These are phyloP conservation scores for Scedosporium aurantiacum DNA, from an alignment of 2,329 filamentous ascomycete genomes.

Conservation along the genomic window DNA sequence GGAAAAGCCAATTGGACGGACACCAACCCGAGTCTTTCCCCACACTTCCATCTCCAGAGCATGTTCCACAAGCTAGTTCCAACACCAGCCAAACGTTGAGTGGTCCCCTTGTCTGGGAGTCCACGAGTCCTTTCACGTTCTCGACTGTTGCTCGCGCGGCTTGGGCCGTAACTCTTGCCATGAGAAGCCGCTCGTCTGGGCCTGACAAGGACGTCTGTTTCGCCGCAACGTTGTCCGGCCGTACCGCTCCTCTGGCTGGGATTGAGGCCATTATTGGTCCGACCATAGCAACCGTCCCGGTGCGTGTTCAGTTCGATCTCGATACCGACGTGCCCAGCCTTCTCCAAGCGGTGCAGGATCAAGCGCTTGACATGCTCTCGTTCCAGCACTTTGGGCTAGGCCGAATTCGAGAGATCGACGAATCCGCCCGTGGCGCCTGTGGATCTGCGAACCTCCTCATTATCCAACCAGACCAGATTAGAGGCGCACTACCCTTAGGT, in stretches of 20 bases:
- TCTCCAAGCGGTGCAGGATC: constrained; percentile 20
- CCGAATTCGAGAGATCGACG: constrained; percentile 15
- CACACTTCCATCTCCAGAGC: too few relatives aligned
- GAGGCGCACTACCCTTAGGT: too few relatives aligned
- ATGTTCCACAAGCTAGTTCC: too few relatives aligned
- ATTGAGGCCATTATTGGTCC: constrained; percentile 17
- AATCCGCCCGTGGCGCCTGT: neutral
- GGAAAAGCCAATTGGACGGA: too few relatives aligned
- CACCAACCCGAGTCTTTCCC: too few relatives aligned
- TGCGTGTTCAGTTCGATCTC: constrained; percentile 18
- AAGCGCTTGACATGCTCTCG: constrained; percentile 16
- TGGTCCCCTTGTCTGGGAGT: too few relatives aligned
- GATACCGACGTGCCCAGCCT: constrained; percentile 22
- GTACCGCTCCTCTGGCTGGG: constrained; percentile 13
- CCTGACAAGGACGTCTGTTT: too few relatives aligned
- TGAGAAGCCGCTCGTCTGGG: too few relatives aligned
- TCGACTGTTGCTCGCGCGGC: too few relatives aligned
- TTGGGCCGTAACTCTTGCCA: too few relatives aligned
- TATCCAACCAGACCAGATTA: neutral
- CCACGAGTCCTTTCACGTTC: too few relatives aligned
- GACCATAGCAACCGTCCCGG: constrained; percentile 17
- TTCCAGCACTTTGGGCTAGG: constrained; percentile 21
- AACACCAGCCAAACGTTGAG: too few relatives aligned
- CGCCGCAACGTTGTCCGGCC: constrained; percentile 9
- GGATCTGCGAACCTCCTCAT: neutral